A percentile compares a stretch with the other conserved stretches of the same genome.
phyloP scores from a whole-genome alignment of 768 basidiomycete genomes.

The Russula dissimulans region DNA sequence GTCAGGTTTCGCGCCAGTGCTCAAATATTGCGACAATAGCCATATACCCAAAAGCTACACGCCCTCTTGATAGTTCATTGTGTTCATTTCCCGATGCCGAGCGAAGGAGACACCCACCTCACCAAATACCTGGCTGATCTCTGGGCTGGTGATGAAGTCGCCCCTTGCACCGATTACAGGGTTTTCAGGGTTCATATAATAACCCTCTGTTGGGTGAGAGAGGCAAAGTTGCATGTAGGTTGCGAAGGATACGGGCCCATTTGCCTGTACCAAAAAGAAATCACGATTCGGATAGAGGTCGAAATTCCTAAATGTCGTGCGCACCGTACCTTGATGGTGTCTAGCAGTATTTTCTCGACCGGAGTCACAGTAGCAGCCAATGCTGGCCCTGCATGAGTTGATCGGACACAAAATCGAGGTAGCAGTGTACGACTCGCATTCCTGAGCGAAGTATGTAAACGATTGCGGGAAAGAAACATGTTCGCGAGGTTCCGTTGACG shows the following conservation, averaged over 20 bases:
- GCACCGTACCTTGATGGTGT: slow-evolving; percentile 59
- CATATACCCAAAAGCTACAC: slow-evolving; percentile 78
- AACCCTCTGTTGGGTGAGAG: slow-evolving; percentile 82
- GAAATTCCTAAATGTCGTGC: background rate
- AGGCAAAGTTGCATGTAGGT: slow-evolving; percentile 91
- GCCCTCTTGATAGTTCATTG: slow-evolving; percentile 31
- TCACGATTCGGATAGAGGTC: background rate
- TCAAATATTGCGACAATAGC: slow-evolving; percentile 69
- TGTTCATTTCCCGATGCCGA: slow-evolving; percentile 20
- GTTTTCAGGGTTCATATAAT: slow-evolving; percentile 72
- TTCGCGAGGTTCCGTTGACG: no score
- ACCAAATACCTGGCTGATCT: slow-evolving; percentile 93
- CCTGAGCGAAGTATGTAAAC: background rate
- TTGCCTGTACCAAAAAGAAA: slow-evolving; percentile 40
- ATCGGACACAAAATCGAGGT: background rate
- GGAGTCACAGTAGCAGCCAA: slow-evolving; percentile 1
- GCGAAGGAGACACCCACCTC: slow-evolving; percentile 50
- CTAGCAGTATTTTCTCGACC: slow-evolving; percentile 58
- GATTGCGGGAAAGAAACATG: slow-evolving; percentile 1
- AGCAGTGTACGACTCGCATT: background rate
- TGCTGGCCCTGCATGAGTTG: background rate
- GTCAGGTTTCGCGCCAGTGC: slow-evolving; percentile 35
- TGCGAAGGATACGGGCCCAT: slow-evolving; percentile 82
- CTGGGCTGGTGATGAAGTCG: slow-evolving; percentile 95
- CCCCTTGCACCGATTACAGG: slow-evolving; percentile 78